Conservation (phyloP, 805 yeast genomes). For the Yamadazyma akitaensis region DNA sequence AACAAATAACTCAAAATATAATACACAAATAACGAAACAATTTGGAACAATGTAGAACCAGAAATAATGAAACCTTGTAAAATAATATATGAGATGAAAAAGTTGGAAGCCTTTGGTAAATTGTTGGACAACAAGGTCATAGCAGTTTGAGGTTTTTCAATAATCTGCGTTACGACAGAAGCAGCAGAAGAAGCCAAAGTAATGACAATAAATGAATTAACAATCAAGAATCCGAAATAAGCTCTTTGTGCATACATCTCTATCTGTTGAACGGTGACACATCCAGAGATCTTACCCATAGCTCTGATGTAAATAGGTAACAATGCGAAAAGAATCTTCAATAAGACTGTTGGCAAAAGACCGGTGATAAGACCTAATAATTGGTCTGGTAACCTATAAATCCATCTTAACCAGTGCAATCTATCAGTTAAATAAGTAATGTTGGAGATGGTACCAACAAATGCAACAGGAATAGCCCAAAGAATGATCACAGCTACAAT, state of each 20-base stretch:
- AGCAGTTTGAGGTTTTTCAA: constrained; percentile 55
- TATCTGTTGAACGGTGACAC: constrained; percentile 52
- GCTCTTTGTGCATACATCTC: constrained; percentile 66
- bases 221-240: constrained; percentile 65
- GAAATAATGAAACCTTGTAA: constrained; percentile 67
- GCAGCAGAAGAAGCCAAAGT: constrained; percentile 72
- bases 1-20: constrained; percentile 55
- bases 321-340: constrained; percentile 79
- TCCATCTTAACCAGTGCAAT: constrained; percentile 71
- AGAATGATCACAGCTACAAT: constrained; percentile 63
- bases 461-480: constrained; percentile 98
- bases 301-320: constrained; percentile 81
- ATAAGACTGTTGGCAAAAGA: constrained; percentile 75
- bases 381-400: constrained; percentile 65
- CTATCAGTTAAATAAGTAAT: constrained; percentile 66
- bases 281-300: constrained; percentile 61
- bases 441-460: constrained; percentile 91
- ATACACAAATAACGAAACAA: constrained; percentile 55
- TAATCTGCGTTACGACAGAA: constrained; percentile 60
- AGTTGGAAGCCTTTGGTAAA: constrained; percentile 71
- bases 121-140: constrained; percentile 61
- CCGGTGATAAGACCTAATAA: constrained; percentile 85
- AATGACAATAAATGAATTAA: constrained; percentile 69
- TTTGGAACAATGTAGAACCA: constrained; percentile 63
- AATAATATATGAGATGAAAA: constrained; percentile 63